Evolutionary conservation across 2,329 filamentous ascomycete species (phyloP).

Genomic region (Hymenoscyphus albidus): DNA sequence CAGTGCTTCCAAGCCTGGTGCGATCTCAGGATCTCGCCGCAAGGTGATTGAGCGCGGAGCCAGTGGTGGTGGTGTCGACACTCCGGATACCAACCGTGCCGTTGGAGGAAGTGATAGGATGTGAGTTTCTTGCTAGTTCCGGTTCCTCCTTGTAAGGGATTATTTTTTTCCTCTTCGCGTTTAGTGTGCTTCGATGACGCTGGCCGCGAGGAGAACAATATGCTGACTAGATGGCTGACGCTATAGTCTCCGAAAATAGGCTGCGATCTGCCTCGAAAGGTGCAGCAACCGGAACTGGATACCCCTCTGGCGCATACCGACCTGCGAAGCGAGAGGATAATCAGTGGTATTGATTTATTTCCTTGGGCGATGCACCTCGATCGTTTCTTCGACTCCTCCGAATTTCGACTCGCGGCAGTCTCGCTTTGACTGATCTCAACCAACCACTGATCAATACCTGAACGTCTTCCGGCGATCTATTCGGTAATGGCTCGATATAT

Average conservation of each 20-base stretch:
- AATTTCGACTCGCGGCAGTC: conserved; percentile 27
- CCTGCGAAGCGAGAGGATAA: conserved; percentile 47
- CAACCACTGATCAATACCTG: conserved; percentile 27
- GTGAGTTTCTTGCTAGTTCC: conserved; percentile 70
- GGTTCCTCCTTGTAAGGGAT: conserved; percentile 75
- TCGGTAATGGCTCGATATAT: conserved; percentile 28
- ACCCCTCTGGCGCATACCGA: conserved; percentile 45
- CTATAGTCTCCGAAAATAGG: conserved; percentile 80
- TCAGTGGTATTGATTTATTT: conserved; percentile 35
- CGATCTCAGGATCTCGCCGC: conserved; percentile 72
- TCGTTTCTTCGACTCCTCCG: conserved; percentile 24
- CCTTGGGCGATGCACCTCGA: conserved; percentile 28
- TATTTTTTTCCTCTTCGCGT: conserved; percentile 76
- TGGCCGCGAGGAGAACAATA: conserved; percentile 67
- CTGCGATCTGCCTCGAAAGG: conserved; percentile 79
- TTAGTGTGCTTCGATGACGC: conserved; percentile 72
- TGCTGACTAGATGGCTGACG: conserved; percentile 76
- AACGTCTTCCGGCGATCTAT: conserved; percentile 24
- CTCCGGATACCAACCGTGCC: conserved; percentile 69
- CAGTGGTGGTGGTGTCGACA: conserved; percentile 54
- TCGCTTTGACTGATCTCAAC: conserved; percentile 31
- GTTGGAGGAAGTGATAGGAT: conserved; percentile 85
- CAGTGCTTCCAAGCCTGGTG: conserved; percentile 65
- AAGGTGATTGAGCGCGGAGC: conserved; percentile 73
- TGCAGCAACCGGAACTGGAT: conserved; percentile 48